phyloP scores from a whole-genome alignment of 2,329 filamentous ascomycete genomes.

The Shiraia bambusicola region DNA sequence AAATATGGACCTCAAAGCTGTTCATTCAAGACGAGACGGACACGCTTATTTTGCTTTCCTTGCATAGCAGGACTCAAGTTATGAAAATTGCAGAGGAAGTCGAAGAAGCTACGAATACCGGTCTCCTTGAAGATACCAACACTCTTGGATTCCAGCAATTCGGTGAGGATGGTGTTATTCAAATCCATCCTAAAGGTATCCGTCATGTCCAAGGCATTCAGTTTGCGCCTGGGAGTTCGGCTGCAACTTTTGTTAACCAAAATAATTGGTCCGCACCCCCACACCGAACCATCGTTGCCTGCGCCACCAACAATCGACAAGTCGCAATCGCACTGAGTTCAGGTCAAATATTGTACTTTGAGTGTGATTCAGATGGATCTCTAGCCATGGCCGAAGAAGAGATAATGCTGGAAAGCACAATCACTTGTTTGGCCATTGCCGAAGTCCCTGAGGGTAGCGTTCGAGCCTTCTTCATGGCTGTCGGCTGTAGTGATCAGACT shows the following conservation, averaged over 20 bases:
- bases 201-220: conserved; percentile 75
- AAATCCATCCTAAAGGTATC: conserved; percentile 96
- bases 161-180: conserved; percentile 87
- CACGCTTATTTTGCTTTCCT: conserved; percentile 92
- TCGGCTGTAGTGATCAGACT: conserved; percentile 95
- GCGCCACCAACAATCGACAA: conserved; percentile 89
- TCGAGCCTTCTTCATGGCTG: conserved; percentile 88
- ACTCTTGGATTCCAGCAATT: conserved; percentile 93
- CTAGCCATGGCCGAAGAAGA: conserved; percentile 92
- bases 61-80: conserved; percentile 85
- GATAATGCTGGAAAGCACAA: conserved; percentile 91
- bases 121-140: conserved; percentile 83
- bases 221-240: conserved; percentile 27
- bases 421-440: conserved; percentile 91
- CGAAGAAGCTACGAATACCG: conserved; percentile 90
- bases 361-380: conserved; percentile 89
- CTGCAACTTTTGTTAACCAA: conserved; percentile 57
- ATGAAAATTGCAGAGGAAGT: conserved; percentile 96
- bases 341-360: conserved; percentile 96
- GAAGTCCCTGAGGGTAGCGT: conserved; percentile 87
- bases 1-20: conserved; percentile 94
- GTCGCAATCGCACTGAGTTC: conserved; percentile 92
- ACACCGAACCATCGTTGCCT: conserved; percentile 92
- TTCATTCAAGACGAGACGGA: conserved; percentile 81
- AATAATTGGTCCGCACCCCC: conserved; percentile 94